phyloP scores from a whole-genome alignment of 345 rosid genomes.

The Gossypium herbaceum region DNA sequence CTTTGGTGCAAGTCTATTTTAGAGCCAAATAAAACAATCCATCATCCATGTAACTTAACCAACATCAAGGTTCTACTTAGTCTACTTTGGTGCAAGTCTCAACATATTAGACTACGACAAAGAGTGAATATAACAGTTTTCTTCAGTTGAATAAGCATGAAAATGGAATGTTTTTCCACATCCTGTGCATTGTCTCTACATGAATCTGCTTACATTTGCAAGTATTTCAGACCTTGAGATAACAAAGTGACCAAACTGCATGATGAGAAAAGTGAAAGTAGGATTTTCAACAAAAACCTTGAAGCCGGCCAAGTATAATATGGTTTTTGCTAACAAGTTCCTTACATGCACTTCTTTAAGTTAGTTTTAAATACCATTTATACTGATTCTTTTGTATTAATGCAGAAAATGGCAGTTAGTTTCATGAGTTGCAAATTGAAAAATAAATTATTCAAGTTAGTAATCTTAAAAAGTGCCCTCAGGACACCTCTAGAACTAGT shows the following conservation, averaged over 20 bases:
- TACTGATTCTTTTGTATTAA: not conserved
- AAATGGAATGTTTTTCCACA: not conserved
- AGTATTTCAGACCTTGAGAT: not conserved
- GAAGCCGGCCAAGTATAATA: not conserved
- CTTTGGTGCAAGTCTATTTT: too few species aligned
- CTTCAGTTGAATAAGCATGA: not conserved
- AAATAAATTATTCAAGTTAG: not conserved
- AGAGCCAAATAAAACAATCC: not conserved
- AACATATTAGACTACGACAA: not conserved
- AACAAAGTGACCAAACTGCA: not conserved
- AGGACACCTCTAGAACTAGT: not conserved
- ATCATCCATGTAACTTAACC: not conserved
- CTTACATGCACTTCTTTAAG: not conserved
- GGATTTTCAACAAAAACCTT: not conserved
- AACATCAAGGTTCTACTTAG: not conserved
- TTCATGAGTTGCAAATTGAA: not conserved
- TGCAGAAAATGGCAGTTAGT: not conserved
- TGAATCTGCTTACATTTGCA: not conserved
- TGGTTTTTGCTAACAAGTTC: not conserved
- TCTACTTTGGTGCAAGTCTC: slow-evolving; percentile 5
- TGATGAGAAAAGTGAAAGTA: not conserved
- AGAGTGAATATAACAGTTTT: not conserved
- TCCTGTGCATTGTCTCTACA: not conserved
- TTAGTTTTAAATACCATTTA: not conserved
- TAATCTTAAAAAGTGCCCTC: not conserved